Conservation (phyloP, 768 basidiomycete species). For the Pulveroboletus sp. region DNA sequence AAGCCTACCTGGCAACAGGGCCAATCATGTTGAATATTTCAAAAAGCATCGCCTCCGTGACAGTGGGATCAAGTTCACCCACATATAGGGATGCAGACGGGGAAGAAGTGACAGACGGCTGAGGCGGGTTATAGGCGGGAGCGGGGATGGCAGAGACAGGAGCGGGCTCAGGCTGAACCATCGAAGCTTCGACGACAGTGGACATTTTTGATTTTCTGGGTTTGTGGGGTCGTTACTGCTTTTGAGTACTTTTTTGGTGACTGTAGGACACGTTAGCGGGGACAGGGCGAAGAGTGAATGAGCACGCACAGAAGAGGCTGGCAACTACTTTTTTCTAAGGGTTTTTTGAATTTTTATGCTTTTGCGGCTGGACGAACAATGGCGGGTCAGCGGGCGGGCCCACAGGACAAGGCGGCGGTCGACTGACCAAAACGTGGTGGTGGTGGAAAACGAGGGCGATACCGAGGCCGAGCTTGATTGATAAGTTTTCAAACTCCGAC, state of each 20-base stretch:
- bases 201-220: slow-evolving; percentile 54
- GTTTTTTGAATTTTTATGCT: slow-evolving; percentile 61
- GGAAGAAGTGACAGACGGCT: slow-evolving; percentile 51
- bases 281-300: slow-evolving; percentile 16
- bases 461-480: slow-evolving; percentile 20
- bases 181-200: slow-evolving; percentile 53
- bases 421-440: slow-evolving; percentile 64
- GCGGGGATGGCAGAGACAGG: slow-evolving; percentile 42
- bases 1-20: slow-evolving; percentile 86
- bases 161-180: slow-evolving; percentile 47
- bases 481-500: slow-evolving; percentile 42
- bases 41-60: slow-evolving; percentile 99
- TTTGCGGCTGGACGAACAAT: slow-evolving; percentile 47
- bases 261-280: slow-evolving; percentile 28
- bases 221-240: slow-evolving; percentile 87
- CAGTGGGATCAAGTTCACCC: slow-evolving; percentile 95
- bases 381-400: slow-evolving; percentile 15
- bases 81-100: slow-evolving; percentile 96
- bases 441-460: slow-evolving; percentile 44
- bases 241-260: slow-evolving; percentile 73
- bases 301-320: slow-evolving; percentile 64
- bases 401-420: slow-evolving; percentile 16
- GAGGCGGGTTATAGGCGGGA: slow-evolving; percentile 56
- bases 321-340: slow-evolving; percentile 69
- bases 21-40: slow-evolving; percentile 99